Percentiles rank a stretch among this genome's conserved stretches.
Conservation (phyloP, 768 basidiomycete genomes). For the Amanita fuliginea region DNA sequence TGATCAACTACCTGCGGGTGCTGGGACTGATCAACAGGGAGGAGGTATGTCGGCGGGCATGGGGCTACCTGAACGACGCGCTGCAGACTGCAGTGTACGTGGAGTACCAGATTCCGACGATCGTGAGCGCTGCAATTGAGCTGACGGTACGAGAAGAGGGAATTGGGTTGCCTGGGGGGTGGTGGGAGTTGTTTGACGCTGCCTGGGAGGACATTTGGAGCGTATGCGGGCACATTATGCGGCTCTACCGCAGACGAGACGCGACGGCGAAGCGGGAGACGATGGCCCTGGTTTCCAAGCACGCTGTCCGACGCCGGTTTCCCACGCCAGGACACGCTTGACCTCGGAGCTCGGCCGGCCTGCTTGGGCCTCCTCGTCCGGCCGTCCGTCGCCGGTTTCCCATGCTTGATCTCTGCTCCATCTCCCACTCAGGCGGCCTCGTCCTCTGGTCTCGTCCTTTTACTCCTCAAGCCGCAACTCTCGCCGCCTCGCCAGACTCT, state of each 20-base stretch:
- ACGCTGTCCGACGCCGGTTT: slow-evolving; percentile 48
- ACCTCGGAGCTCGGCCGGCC: slow-evolving; percentile 94
- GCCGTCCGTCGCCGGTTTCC: too few relatives aligned
- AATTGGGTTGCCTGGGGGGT: slow-evolving; percentile 71
- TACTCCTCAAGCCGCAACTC: slow-evolving; percentile 70
- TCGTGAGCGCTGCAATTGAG: slow-evolving; percentile 84
- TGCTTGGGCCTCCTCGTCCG: too few relatives aligned
- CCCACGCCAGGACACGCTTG: slow-evolving; percentile 49
- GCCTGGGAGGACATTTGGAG: slow-evolving; percentile 82
- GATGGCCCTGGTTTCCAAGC: slow-evolving; percentile 59
- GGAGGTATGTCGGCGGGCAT: slow-evolving; percentile 65
- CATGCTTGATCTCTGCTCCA: slow-evolving; percentile 95
- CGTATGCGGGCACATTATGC: slow-evolving; percentile 77
- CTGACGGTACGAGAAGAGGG: slow-evolving; percentile 63
- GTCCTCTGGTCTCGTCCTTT: slow-evolving; percentile 94
- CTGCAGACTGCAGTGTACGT: slow-evolving; percentile 92
- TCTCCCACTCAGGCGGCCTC: slow-evolving; percentile 90
- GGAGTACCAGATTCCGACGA: slow-evolving; percentile 77
- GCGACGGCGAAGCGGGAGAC: slow-evolving; percentile 33
- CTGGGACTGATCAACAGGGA: slow-evolving; percentile 72
- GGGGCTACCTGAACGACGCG: slow-evolving; percentile 97
- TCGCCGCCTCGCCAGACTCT: slow-evolving; percentile 61
- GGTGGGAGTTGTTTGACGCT: slow-evolving; percentile 95
- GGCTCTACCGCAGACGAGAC: slow-evolving; percentile 54
- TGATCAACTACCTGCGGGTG: slow-evolving; percentile 89